Evolutionary conservation across 495 filamentous ascomycete genomes (phyloP), one percentile per base, ranked within the genome.

Genomic region (Cladorrhinum samala): DNA sequence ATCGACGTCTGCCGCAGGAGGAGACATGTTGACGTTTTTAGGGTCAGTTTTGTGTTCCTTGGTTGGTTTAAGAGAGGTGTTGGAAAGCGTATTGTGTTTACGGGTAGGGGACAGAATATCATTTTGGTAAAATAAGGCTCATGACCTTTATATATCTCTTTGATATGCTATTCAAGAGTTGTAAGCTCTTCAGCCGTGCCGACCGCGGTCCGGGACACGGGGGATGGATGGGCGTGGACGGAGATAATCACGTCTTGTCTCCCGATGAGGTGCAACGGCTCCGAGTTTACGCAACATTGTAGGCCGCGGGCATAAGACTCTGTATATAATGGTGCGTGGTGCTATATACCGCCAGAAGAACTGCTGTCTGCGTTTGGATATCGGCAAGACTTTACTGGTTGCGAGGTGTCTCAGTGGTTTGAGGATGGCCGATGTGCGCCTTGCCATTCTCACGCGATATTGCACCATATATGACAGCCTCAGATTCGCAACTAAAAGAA

Each of bases 1-100:
- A 41, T 69, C 67, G 48, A 67, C 27, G 50, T 69, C 67, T 30
- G 67, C 67, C 18, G 56, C 64, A 5, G 67, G 62, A 49, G 67
- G 67, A 42, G 66, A 61, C 66, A 68, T 68, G 47, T 20, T 56
- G 46, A 47, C 39, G 11, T 52, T 41, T 25, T 18, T 44, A n/a
- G 13, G 27, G 27, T 9, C 25, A 17, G 24, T 18, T 39, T 42
- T 23, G 18, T 20, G 11, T 25, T 41, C 20, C 41, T 55, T 18
- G n/a, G 20, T 11, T 49, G n/a, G n/a, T n/a, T n/a, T n/a, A n/a
- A n/a, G n/a, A n/a, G n/a, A n/a, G n/a, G n/a, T n/a, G n/a, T n/a
- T n/a, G n/a, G n/a, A n/a, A n/a, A n/a, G n/a, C n/a, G n/a, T n/a
- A n/a, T n/a, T n/a, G n/a, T n/a, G n/a, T n/a, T n/a, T n/a, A n/a